These are phyloP conservation scores for Friedmanniomyces endolithicus DNA, from an alignment of 495 filamentous ascomycete genomes.

Conservation along the genomic window DNA sequence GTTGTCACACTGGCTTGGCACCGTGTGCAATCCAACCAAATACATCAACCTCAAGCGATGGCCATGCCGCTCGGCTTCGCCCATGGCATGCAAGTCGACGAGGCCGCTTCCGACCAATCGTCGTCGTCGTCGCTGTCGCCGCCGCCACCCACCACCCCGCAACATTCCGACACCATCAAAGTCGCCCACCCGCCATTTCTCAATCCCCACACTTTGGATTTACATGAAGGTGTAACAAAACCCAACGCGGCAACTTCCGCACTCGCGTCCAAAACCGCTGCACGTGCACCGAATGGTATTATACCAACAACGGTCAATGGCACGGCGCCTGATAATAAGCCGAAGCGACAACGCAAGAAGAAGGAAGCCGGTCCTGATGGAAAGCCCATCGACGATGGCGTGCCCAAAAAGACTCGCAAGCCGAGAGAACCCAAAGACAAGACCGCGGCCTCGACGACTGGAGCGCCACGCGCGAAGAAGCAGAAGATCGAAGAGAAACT, in stretches of 20 bases:
- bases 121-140: slow-evolving; percentile 20
- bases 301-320: slow-evolving; percentile 4
- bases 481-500: slow-evolving; percentile 30
- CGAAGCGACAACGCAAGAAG: slow-evolving; percentile 18
- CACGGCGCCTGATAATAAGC: slow-evolving; percentile 14
- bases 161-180: slow-evolving; percentile 14
- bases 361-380: slow-evolving; percentile 29
- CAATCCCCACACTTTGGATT: neutral
- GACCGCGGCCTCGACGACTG: slow-evolving; percentile 32
- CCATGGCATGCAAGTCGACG: slow-evolving; percentile 1
- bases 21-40: neutral
- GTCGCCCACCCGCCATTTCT: slow-evolving; percentile 8
- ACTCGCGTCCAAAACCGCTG: slow-evolving; percentile 2
- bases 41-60: neutral
- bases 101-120: slow-evolving; percentile 7
- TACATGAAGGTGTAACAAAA: slow-evolving; percentile 10
- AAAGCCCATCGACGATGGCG: slow-evolving; percentile 27
- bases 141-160: slow-evolving; percentile 20
- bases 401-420: slow-evolving; percentile 39
- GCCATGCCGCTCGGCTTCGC: slow-evolving; percentile 5
- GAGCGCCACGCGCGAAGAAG: slow-evolving; percentile 38
- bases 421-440: slow-evolving; percentile 45
- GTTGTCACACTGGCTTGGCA: slow-evolving; percentile 12
- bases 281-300: slow-evolving; percentile 2
- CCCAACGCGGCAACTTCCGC: slow-evolving; percentile 13